These are phyloP conservation scores for Blastomyces emzantsi DNA, from an alignment of 2,329 filamentous ascomycete genomes.

Conservation along the genomic window DNA sequence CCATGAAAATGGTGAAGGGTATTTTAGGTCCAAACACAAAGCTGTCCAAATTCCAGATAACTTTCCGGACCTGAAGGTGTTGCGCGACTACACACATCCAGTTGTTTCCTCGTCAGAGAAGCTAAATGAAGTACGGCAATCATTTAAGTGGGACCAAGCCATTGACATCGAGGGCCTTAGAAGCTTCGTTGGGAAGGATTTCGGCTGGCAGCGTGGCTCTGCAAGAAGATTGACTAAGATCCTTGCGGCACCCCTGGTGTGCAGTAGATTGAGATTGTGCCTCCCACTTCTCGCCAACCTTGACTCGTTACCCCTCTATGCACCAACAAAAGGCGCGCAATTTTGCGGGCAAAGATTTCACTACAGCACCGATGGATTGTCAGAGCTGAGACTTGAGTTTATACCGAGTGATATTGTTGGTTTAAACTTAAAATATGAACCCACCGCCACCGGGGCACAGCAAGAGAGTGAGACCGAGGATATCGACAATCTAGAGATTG, in stretches of 20 bases:
- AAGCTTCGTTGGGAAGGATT: conserved; percentile 65
- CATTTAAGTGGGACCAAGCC: conserved; percentile 52
- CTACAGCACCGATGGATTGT: conserved; percentile 61
- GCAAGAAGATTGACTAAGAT: conserved; percentile 67
- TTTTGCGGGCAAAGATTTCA: conserved; percentile 63
- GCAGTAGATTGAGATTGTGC: conserved; percentile 44
- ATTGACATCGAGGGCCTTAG: conserved; percentile 61
- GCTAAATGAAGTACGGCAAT: conserved; percentile 46
- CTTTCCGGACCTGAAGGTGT: conserved; percentile 70
- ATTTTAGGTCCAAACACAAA: conserved; percentile 69
- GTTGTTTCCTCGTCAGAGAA: conserved; percentile 59
- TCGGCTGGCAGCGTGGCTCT: conserved; percentile 72
- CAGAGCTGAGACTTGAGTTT: conserved; percentile 72
- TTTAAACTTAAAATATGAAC: conserved; percentile 63
- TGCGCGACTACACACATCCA: conserved; percentile 82
- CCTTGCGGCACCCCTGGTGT: conserved; percentile 65
- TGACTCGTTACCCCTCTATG: conserved; percentile 26
- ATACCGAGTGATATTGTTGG: conserved; percentile 67
- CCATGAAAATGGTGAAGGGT: conserved; percentile 69
- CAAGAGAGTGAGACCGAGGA: conserved; percentile 24
- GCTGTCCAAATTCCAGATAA: conserved; percentile 64
- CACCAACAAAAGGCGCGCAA: conserved; percentile 40
- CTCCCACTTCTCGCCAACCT: conserved; percentile 21
- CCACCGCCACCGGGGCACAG: conserved; percentile 2
- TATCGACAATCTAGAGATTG: conserved; percentile 19